phyloP scores from a whole-genome alignment of 208 protist species.

The Leishmania gerbilli region DNA sequence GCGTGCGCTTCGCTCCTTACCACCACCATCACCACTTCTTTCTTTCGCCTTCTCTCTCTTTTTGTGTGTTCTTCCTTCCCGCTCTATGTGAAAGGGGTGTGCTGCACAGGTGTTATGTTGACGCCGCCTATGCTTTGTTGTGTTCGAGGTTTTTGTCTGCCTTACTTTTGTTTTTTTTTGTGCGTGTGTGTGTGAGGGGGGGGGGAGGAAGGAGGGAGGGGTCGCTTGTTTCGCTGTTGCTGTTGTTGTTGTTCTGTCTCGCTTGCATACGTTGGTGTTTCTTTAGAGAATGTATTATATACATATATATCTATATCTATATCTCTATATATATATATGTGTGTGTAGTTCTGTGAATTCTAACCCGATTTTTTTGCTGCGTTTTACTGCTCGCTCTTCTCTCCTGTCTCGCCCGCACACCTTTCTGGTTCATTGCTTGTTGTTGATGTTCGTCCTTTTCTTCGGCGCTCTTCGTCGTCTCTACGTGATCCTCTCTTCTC shows the following conservation, averaged over 20 bases:
- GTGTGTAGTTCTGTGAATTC: neutral
- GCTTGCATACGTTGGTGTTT: no score
- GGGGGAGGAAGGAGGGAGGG: no score
- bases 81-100: neutral
- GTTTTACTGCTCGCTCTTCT: neutral
- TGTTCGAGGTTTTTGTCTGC: no score
- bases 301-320: no score
- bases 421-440: neutral
- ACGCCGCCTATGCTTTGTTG: no score
- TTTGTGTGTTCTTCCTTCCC: neutral
- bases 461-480: neutral
- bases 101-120: no score
- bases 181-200: no score
- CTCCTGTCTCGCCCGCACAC: neutral
- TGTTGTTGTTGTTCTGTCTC: no score
- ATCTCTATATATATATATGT: no score
- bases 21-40: neutral
- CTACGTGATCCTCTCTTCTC: neutral
- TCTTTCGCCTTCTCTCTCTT: neutral
- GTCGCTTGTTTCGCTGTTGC: no score
- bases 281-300: no score
- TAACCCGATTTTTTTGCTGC: neutral
- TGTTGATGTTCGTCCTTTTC: neutral
- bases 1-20: neutral
- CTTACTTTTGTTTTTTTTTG: no score